A percentile compares a stretch with the other conserved stretches of the same genome.
phyloP scores from a whole-genome alignment of 2,329 filamentous ascomycete genomes.

The Scortechinia acanthostroma region DNA sequence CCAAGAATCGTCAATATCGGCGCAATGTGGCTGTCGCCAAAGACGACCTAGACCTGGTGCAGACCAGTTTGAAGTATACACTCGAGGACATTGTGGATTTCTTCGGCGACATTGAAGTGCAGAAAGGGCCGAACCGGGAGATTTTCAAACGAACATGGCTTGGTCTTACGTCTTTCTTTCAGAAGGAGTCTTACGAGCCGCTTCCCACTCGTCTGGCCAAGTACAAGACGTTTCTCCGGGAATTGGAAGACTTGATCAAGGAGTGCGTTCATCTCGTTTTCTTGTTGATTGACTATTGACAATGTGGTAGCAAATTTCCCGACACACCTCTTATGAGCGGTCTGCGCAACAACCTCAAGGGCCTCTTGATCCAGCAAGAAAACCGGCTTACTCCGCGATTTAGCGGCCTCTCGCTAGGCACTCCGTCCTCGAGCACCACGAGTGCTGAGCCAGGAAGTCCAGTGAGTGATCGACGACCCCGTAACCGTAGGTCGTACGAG shows the following conservation, averaged over 20 bases:
- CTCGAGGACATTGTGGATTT: neutral
- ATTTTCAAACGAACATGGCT: neutral
- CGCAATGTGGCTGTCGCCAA: neutral
- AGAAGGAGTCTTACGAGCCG: neutral
- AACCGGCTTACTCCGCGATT: no score
- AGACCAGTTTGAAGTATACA: neutral
- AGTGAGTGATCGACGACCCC: neutral
- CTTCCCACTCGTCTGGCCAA: neutral
- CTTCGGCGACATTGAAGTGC: neutral
- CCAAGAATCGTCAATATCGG: neutral
- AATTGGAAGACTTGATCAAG: neutral
- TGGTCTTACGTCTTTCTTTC: neutral
- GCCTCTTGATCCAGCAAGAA: neutral
- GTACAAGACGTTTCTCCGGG: neutral
- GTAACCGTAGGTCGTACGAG: slow-evolving; percentile 20
- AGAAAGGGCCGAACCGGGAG: neutral
- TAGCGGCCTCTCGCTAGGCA: neutral
- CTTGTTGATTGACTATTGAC: neutral
- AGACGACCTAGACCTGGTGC: neutral
- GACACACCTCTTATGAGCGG: neutral
- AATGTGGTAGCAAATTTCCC: neutral
- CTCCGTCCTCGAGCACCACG: neutral
- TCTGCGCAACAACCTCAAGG: neutral
- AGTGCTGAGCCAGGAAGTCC: neutral
- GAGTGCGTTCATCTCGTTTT: neutral